Evolutionary conservation across 139 green algal species (phyloP).

Genomic region (Asterochloris sp.): DNA sequence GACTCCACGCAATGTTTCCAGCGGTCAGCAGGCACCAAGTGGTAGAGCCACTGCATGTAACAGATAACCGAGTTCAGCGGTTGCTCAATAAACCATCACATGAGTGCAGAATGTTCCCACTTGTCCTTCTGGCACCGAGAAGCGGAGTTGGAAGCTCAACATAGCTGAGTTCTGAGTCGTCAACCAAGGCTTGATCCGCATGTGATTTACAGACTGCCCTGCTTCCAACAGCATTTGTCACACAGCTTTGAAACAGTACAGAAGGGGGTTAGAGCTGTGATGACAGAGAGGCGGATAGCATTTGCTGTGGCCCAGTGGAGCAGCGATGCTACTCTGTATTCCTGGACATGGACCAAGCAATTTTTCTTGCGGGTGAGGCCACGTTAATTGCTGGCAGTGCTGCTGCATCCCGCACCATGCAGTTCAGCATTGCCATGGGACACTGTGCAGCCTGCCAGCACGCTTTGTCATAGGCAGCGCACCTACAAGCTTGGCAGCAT

Average conservation of each 20-base stretch:
- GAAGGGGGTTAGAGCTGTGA: not conserved
- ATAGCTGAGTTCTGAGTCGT: too few relatives aligned
- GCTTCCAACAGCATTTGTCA: too few relatives aligned
- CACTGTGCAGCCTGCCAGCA: not conserved
- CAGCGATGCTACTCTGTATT: constrained; percentile 30
- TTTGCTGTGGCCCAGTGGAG: constrained; percentile 22
- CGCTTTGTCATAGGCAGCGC: not conserved
- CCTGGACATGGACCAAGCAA: constrained; percentile 46
- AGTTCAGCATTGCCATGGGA: not conserved
- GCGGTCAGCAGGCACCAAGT: not conserved
- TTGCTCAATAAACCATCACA: not conserved
- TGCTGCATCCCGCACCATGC: not conserved
- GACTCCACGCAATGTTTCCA: not conserved
- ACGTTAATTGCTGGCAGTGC: not conserved
- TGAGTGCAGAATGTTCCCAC: too few relatives aligned
- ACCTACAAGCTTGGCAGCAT: not conserved
- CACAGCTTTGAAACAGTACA: too few relatives aligned
- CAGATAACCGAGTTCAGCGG: not conserved
- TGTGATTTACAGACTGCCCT: too few relatives aligned
- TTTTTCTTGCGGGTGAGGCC: constrained; percentile 42
- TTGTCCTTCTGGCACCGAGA: too few relatives aligned
- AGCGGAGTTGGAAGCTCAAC: too few relatives aligned
- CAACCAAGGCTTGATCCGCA: too few relatives aligned
- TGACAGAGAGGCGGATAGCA: constrained; percentile 20
- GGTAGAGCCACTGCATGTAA: not conserved